Base-by-base conservation (phyloP, 2,329 filamentous ascomycete genomes). In the Neoascochyta sp. region DNA sequence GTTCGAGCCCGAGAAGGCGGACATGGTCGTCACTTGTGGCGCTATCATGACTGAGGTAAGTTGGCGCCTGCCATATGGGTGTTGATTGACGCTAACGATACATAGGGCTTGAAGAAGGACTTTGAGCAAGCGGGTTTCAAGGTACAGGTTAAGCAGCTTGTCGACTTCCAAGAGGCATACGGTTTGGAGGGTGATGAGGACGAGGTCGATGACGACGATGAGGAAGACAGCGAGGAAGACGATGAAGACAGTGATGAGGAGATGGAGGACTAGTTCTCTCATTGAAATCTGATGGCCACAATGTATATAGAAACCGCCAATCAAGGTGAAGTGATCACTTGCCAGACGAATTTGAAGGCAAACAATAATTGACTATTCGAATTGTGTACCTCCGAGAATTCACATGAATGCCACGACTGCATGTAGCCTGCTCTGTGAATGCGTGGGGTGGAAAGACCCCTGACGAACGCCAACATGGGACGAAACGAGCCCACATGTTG, bases 81-180 rank as follows among this genome's bases (percentile, higher is more conserved):
- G 22, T 7, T n/a, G 4, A 13, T 9, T 7, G 7, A 16, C 3
- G 16, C 30, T 38, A 33, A 38, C 24, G 9, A 11, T 1, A 43
- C 34, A 18, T 49, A 94, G 87, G 75, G 75, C 37, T 78, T 95
- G 47, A 77, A 83, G 50, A 80, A 80, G 45, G 80, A 83, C 2
- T 86, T 96, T 50, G 74, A 78, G 45, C 70, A 68, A 1, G 80
- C 79, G 34, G 88, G 88, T 0, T 98, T 94, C 69, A 81, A 81
- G 59, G 82, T 83, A 0, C 75, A 86, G 54, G 74, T 85, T 21
- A 81, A 81, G 54, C 72, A 81, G 16, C 71, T 96, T 27, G 78
- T 80, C 22, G 75, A 84, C 50, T 96, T 94, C 62, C 80, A 93
- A 60, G 86, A 95, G 43, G 86, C 88, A 52, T 96, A 96, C 57